Base-by-base conservation (phyloP, 2,329 filamentous ascomycete species). In the Alternaria ventricosa region DNA sequence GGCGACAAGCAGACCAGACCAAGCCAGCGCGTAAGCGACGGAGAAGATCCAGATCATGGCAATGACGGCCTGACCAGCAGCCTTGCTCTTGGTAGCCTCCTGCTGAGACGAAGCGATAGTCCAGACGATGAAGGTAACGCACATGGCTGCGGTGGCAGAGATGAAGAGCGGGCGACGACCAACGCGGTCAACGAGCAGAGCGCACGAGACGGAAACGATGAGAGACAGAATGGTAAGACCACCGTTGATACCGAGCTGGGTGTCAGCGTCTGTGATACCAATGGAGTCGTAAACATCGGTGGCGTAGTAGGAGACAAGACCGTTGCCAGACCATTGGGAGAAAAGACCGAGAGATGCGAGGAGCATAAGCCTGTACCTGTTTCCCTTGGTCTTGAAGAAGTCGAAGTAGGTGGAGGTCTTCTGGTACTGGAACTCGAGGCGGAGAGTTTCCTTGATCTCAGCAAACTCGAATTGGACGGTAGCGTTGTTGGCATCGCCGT, bases 261-360 rank as follows among this genome's bases (percentile, higher is more conserved):
- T 69, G 28, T 75, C 74, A 15, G 53, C 82, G 49, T 84, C 80
- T 1, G 71, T 86, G 72, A 91, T 89, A 47, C 88, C 89, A 54
- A 88, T 88, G 53, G 85, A 85, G 44, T 84, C 80, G 78, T 90
- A 90, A 67, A 91, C 84, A 60, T 85, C 82, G 63, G 88, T 86
- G 71, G 89, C 87, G 76, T 91, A 91, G 79, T 91, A 90, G 66
- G 85, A 88, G 73, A 91, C 87, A 2, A 91, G 80, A 18, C 87
- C 88, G 73, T 91, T 91, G 47, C 89, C 89, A 56, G 86, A 88
- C 80, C 89, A 91, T 78, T 91, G 89, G 2, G 88, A 90, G 73
- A 91, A 89, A 69, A 91, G 79, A 71, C 88, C 89, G 18, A 91
- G 83, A 0, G 87, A 89, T 45, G 90, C 77, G 45, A 90, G 82